Base-by-base conservation (phyloP, 116 monocot genomes). In the Cymodocea nodosa region DNA sequence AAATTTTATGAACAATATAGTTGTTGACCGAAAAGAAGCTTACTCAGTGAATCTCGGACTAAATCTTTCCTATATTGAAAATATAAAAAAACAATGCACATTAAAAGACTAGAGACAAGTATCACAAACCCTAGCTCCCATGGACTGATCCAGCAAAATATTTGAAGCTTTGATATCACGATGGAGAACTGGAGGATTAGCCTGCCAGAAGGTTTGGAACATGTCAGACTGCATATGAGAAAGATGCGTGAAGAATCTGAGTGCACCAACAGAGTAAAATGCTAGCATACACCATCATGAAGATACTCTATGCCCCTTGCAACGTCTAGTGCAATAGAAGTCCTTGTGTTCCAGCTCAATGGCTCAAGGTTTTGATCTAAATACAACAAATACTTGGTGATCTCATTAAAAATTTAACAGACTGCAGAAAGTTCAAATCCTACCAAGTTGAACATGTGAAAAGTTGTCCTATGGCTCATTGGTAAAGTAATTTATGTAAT, bases 221-320 rank as follows among this genome's bases (percentile, higher is more conserved):
- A 30, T 2, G 23, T 51, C 12, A 35, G 0, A 22, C 2, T 25
- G 25, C 25, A 67, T 24, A 52, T 23, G n/a, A 53, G 51, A 7
- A 15, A 24, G 10, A 34, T 20, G 5, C 15, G 4, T 1, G 54
- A n/a, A 16, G 17, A 16, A 49, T 2, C 35, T 55, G n/a, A 36
- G 16, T 68, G n/a, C 30, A 56, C 7, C 0, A 14, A 62, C 56
- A 58, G 58, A 18, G 6, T 61, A 37, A 6, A 74, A 55, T 22
- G 23, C 50, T 9, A 65, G 23, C 85, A 70, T 91, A 97, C 97
- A 44, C 91, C 97, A 82, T 91, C 88, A 88, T 97, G 97, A 56
- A 91, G 83, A 68, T 97, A 97, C 63, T 97, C 97, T 69, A 97
- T 80, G 35, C 97, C 97, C 74, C 86, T 78, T 15, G 97, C 97